Conservation (phyloP, 2,329 filamentous ascomycete species). For the Colletotrichum sublineola region DNA sequence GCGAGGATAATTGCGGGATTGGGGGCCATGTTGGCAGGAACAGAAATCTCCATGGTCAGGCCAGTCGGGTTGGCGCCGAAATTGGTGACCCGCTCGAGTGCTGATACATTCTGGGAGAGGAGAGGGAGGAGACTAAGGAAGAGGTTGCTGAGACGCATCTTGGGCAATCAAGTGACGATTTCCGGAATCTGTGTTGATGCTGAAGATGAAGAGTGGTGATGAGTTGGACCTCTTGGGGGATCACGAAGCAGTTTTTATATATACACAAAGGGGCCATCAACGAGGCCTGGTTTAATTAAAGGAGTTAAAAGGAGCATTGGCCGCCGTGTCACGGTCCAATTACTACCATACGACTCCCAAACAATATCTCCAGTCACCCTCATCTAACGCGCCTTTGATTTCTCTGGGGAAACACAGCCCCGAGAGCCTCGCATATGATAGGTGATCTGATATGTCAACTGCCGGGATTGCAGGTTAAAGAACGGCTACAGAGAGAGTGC, state of each 20-base stretch:
- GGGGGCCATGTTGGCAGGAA: slow-evolving; percentile 29
- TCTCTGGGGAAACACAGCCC: not conserved
- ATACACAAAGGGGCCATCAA: not conserved
- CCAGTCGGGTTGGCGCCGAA: slow-evolving; percentile 41
- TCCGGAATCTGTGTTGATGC: not conserved
- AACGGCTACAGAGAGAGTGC: slow-evolving; percentile 11
- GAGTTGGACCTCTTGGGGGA: not conserved
- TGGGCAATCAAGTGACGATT: not conserved
- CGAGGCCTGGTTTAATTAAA: not conserved
- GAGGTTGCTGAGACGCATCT: slow-evolving; percentile 13
- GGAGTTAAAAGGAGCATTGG: not conserved
- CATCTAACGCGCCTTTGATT: not conserved
- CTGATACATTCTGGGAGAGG: not conserved
- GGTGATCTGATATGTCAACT: not conserved
- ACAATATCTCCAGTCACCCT: not conserved
- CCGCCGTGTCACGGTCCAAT: not conserved
- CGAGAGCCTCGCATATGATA: not conserved
- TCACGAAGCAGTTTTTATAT: not conserved
- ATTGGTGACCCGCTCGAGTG: slow-evolving; percentile 32
- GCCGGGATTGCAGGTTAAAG: not conserved
- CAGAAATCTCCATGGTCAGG: slow-evolving; percentile 38
- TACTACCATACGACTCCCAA: not conserved
- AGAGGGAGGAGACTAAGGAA: slow-evolving; percentile 21
- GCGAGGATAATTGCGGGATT: slow-evolving; percentile 38
- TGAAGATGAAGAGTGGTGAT: too few species aligned